Base-by-base conservation (phyloP, 208 protist species). In the Trypanosoma congolense region DNA sequence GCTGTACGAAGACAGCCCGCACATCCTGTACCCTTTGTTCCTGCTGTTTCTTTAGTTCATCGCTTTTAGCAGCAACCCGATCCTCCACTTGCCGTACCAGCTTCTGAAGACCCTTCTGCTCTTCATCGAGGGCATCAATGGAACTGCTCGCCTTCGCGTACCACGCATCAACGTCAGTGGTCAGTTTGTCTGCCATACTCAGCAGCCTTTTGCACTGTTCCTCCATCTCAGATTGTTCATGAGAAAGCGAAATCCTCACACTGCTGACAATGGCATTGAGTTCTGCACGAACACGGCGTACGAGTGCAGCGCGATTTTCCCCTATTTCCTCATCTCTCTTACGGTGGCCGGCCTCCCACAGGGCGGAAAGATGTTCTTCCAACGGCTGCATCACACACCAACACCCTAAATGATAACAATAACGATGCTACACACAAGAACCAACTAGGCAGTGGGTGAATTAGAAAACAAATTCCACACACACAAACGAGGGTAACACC, bases 131-230 rank as follows among this genome's bases (percentile, higher is more conserved):
- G 47, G 65, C 63, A 24, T 77, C 61, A 48, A 94, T 78, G 31
- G 75, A 75, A 40, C 54, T 77, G 48, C 76, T 60, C 19, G 87
- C 87, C 57, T 91, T 90, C 22, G 77, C 61, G 43, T 80, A 71
- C 83, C 87, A 94, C 60, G 85, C 54, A 12, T 87, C 75, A 22
- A 94, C 78, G 12, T 77, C 83, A 10, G 82, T 68, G 22, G 77
- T 68, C 31, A 87, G 90, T 58, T 89, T 75, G 19, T 80, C 54
- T 18, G 80, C 69, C 69, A 87, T 85, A 28, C 56, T 59, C 36
- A 79, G 62, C 2, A 94, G 64, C 35, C 73, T 65, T 42, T 86
- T 76, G 24, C 89, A 64, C n/a, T 86, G 72, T 19, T 45, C 41
- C 56, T 84, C 71, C 43, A 94, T 56, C 40, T 75, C 73, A 21